Evolutionary conservation across 1,284 basidiomycete species (phyloP).

Genomic region (Neotropicomus parvogracilis): DNA sequence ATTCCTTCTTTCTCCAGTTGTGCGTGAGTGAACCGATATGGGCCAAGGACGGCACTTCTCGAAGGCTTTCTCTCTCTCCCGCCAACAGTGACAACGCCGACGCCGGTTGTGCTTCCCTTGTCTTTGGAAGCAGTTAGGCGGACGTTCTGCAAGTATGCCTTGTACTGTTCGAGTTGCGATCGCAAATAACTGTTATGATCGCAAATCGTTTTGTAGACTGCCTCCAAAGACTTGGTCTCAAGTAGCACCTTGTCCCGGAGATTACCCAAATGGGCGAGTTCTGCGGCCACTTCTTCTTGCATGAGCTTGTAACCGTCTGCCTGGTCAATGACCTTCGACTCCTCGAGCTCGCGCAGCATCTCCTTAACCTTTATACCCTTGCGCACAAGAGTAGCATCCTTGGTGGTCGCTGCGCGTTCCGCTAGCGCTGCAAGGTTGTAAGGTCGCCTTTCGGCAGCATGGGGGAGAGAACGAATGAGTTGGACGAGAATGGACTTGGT

Average conservation of each 20-base stretch:
- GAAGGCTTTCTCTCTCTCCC: slow-evolving; percentile 94
- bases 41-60: slow-evolving; percentile 86
- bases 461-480: slow-evolving; percentile 91
- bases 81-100: slow-evolving; percentile 93
- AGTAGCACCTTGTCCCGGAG: slow-evolving; percentile 92
- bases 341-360: slow-evolving; percentile 95
- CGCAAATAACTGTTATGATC: slow-evolving; percentile 98
- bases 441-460: slow-evolving; percentile 78
- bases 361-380: slow-evolving; percentile 99
- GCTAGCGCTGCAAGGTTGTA: slow-evolving; percentile 89
- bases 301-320: slow-evolving; percentile 87
- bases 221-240: slow-evolving; percentile 90
- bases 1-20: slow-evolving; percentile 99
- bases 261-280: slow-evolving; percentile 95
- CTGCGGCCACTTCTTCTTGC: slow-evolving; percentile 94
- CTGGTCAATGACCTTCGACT: slow-evolving; percentile 82
- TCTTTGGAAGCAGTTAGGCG: slow-evolving; percentile 86
- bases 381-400: slow-evolving; percentile 91
- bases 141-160: slow-evolving; percentile 98
- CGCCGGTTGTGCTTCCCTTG: slow-evolving; percentile 78
- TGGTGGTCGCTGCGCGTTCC: slow-evolving; percentile 93
- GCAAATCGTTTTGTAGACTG: slow-evolving; percentile 98
- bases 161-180: slow-evolving; percentile 97
- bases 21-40: slow-evolving; percentile 95
- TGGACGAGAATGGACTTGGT: slow-evolving; percentile 99